phyloP scores from a whole-genome alignment of 2,329 filamentous ascomycete genomes.

The Colletotrichum tabaci region DNA sequence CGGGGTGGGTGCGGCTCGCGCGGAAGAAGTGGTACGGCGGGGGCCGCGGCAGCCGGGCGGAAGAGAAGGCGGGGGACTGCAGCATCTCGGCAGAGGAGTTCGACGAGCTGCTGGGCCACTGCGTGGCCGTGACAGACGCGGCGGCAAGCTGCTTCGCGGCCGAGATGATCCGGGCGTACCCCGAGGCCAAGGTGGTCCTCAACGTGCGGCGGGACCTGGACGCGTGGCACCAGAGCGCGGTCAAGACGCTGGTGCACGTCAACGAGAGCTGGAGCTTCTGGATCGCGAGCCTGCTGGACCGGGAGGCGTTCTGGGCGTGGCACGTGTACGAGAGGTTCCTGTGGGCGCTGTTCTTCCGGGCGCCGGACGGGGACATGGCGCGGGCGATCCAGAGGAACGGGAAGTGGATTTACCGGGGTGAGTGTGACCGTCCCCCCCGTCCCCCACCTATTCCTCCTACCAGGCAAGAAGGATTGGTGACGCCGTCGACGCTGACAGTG shows the following conservation, averaged over 20 bases:
- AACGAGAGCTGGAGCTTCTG: slow-evolving; percentile 49
- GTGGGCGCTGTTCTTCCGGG: slow-evolving; percentile 50
- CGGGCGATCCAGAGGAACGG: slow-evolving; percentile 48
- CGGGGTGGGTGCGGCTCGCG: slow-evolving; percentile 46
- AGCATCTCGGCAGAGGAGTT: slow-evolving; percentile 45
- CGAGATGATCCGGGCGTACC: slow-evolving; percentile 48
- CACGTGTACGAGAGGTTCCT: slow-evolving; percentile 50
- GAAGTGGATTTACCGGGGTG: slow-evolving; percentile 46
- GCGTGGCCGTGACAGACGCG: slow-evolving; percentile 58
- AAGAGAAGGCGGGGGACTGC: slow-evolving; percentile 15
- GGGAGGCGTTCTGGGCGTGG: slow-evolving; percentile 53
- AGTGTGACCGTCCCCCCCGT: neutral
- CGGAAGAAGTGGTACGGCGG: slow-evolving; percentile 48
- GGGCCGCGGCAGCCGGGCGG: slow-evolving; percentile 1
- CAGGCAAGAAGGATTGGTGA: neutral
- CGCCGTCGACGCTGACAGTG: neutral
- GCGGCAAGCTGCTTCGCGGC: slow-evolving; percentile 57
- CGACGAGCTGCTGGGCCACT: slow-evolving; percentile 48
- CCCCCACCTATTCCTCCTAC: neutral
- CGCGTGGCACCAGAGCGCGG: slow-evolving; percentile 56
- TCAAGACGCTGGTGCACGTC: slow-evolving; percentile 46
- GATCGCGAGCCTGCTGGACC: slow-evolving; percentile 47
- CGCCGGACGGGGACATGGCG: slow-evolving; percentile 48
- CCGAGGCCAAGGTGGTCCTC: slow-evolving; percentile 61
- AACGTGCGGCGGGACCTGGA: slow-evolving; percentile 56